These are phyloP conservation scores for Zhuliangozyma parablackwelliae DNA, from an alignment of 1,139 yeast species.

Conservation along the genomic window DNA sequence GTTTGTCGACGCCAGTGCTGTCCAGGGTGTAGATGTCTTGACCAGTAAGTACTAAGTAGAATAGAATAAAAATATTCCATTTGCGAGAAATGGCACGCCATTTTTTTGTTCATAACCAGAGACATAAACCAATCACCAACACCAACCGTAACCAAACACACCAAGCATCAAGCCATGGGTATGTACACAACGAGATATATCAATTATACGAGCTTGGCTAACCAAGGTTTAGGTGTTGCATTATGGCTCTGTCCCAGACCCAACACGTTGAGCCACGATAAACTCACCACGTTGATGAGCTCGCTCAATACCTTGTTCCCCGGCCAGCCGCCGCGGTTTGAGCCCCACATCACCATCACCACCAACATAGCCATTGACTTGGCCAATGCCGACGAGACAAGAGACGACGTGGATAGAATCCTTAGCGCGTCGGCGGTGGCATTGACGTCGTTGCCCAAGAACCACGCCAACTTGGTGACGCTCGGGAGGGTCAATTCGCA, in stretches of 20 bases:
- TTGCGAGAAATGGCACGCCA: no score
- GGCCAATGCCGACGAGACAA: slow-evolving; percentile 32
- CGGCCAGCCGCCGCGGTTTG: slow-evolving; percentile 59
- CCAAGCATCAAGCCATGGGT: background rate
- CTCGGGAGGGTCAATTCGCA: slow-evolving; percentile 37
- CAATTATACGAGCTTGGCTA: slow-evolving; percentile 8
- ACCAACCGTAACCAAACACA: no score
- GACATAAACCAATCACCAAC: no score
- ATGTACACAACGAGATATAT: background rate
- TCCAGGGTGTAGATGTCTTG: slow-evolving; percentile 55
- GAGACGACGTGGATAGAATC: slow-evolving; percentile 56
- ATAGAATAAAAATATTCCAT: background rate
- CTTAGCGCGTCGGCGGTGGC: slow-evolving; percentile 68
- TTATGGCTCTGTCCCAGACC: slow-evolving; percentile 74
- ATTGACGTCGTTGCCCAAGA: slow-evolving; percentile 41
- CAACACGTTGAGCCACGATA: slow-evolving; percentile 52
- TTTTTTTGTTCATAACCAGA: no score
- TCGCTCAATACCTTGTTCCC: slow-evolving; percentile 69
- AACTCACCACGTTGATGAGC: slow-evolving; percentile 54
- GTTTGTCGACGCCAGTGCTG: slow-evolving; percentile 78
- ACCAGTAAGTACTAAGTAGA: slow-evolving; percentile 38
- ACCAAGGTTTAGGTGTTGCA: slow-evolving; percentile 44
- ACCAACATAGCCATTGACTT: slow-evolving; percentile 48
- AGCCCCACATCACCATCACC: slow-evolving; percentile 76
- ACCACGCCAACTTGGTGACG: slow-evolving; percentile 33